Evolutionary conservation across 179 eudicot genomes (phyloP).

Genomic region (Actinidia arguta): DNA sequence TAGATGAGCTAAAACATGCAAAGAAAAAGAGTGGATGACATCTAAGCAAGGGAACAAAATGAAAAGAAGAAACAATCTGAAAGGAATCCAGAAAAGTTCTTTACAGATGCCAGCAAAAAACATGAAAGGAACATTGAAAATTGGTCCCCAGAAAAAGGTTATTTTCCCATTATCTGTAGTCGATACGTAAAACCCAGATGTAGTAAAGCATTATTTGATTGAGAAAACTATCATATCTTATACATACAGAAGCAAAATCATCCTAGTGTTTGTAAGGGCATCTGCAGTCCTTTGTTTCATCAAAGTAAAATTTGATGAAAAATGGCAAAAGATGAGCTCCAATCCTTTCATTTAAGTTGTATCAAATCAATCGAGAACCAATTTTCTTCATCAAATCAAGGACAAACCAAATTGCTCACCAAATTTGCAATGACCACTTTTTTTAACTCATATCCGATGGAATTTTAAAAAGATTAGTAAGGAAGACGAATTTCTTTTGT

Average conservation of each 20-base stretch:
- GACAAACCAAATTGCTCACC: no score
- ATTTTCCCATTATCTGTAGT: background rate
- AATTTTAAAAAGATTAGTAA: no score
- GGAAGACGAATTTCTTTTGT: no score
- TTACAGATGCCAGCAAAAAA: constrained; percentile 2
- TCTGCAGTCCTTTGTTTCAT: no score
- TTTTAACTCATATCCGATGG: no score
- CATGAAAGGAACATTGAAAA: background rate
- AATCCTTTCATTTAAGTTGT: no score
- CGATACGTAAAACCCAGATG: constrained; percentile 9
- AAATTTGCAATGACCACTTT: no score
- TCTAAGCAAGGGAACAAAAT: background rate
- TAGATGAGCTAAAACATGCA: constrained; percentile 6
- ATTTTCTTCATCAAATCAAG: no score
- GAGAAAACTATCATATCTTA: background rate
- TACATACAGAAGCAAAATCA: constrained; percentile 2
- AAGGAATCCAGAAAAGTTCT: constrained; percentile 6
- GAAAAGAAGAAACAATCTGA: background rate
- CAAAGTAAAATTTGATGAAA: no score
- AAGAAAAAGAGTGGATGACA: no score
- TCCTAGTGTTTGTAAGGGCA: background rate
- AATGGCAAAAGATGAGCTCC: no score
- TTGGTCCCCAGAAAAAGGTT: background rate
- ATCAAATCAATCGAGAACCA: no score
- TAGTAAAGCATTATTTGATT: background rate